Evolutionary conservation across 2,329 filamentous ascomycete genomes (phyloP), one percentile per base, ranked within the genome.

Genomic region (Botrytis aclada): DNA sequence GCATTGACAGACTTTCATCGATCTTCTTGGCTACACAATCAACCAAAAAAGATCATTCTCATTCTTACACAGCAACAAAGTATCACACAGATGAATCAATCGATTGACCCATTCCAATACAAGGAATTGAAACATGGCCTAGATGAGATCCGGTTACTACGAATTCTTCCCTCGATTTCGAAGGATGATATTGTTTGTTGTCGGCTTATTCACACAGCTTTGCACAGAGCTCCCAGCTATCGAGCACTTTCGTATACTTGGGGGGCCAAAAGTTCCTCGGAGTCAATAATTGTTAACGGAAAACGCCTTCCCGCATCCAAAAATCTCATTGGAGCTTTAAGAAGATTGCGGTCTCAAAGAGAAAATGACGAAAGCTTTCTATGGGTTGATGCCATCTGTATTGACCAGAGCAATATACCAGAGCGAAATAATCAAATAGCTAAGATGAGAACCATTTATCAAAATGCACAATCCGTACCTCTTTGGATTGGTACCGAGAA

Each of bases 311-410:
- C 63, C 10, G 74, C 77, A 20, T 77, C 76, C 1, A 62, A 62
- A 18, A 79, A 77, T 62, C 71, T 79, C 12, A 64, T 74, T 41
- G 69, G 76, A 54, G 78, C 78, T 34, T 69, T 78, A 20, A 64
- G 73, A 32, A 73, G 75, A 25, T 69, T 79, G 20, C 74, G 78
- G 8, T 73, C 72, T 34, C 51, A 51, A n/a, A 62, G 14, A 32
- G 72, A 60, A 7, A 71, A 74, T 29, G 45, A 72, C 25, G 72
- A 74, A 20, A 39, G 75, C 12, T 61, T 76, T 34, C 25, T 79
- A 3, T 80, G 78, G 77, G 73, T 79, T 9, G 78, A 80, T 62
- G 76, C 77, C 12, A 71, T 79, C 32, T 78, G 77, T 69, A 79
- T 79, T 54, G 76, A 78, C 66, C 76, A 78, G 73, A 66, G 56